Conservation (phyloP, 805 yeast genomes). For the Lachancea sp. region DNA sequence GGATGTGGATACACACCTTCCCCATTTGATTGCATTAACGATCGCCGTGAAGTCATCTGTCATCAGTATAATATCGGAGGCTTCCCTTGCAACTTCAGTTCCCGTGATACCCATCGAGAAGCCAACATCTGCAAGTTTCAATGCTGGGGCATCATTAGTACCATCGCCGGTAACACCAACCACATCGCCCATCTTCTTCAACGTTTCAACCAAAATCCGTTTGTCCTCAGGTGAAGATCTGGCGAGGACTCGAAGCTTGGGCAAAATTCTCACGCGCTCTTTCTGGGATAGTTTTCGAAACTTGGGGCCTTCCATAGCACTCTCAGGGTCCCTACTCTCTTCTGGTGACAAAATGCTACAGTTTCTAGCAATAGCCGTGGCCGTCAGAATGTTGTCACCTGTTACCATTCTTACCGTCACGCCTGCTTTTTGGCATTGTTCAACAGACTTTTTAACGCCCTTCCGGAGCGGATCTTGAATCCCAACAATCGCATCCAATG, state of each 20-base stretch:
- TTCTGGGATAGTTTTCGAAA: slow-evolving; percentile 61
- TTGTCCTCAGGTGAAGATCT: slow-evolving; percentile 96
- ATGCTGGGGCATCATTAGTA: slow-evolving; percentile 97
- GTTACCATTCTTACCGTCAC: slow-evolving; percentile 97
- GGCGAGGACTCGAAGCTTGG: slow-evolving; percentile 76
- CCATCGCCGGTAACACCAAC: slow-evolving; percentile 99
- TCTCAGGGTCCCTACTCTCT: slow-evolving; percentile 44
- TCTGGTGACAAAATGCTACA: slow-evolving; percentile 64
- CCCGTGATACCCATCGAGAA: slow-evolving; percentile 98
- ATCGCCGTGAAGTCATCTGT: slow-evolving; percentile 92
- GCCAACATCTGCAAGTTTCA: slow-evolving; percentile 95
- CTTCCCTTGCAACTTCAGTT: slow-evolving; percentile 98
- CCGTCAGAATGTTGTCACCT: slow-evolving; percentile 90
- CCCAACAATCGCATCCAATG: slow-evolving; percentile 75
- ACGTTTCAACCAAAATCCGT: slow-evolving; percentile 72
- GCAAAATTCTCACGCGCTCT: slow-evolving; percentile 58
- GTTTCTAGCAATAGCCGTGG: slow-evolving; percentile 79
- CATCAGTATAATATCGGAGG: slow-evolving; percentile 86
- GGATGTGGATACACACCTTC: slow-evolving; percentile 90
- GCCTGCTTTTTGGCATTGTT: slow-evolving; percentile 82
- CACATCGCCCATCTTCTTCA: slow-evolving; percentile 77
- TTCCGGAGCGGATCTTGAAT: slow-evolving; percentile 90
- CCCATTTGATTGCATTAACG: slow-evolving; percentile 97
- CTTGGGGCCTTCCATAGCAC: slow-evolving; percentile 88
- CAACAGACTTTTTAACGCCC: slow-evolving; percentile 87